These are phyloP conservation scores for Boletus pseudopeckii DNA, from an alignment of 768 basidiomycete species.

Conservation along the genomic window DNA sequence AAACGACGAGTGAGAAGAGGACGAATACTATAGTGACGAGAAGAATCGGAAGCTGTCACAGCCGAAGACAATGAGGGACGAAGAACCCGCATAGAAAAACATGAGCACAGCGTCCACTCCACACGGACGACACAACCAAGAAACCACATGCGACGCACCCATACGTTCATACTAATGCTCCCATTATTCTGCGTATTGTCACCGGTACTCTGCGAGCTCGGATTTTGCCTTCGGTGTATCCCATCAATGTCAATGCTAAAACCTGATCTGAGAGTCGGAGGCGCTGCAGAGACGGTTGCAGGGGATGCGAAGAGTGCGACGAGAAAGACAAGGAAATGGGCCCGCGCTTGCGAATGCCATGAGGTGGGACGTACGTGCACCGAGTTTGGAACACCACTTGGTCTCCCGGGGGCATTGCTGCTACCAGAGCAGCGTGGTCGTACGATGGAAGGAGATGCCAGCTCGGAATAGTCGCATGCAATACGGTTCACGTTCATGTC, in stretches of 20 bases:
- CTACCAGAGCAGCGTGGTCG: slow-evolving; percentile 8
- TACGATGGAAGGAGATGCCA: not conserved
- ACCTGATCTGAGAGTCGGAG: not conserved
- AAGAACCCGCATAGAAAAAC: not conserved
- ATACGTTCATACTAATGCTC: slow-evolving; percentile 19
- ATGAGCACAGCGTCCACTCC: not conserved
- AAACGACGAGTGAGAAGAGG: slow-evolving; percentile 20
- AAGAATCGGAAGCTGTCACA: slow-evolving; percentile 28
- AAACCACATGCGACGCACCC: slow-evolving; percentile 20
- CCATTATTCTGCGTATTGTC: not conserved
- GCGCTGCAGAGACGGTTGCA: slow-evolving; percentile 6
- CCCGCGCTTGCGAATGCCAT: not conserved
- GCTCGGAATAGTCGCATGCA: not conserved
- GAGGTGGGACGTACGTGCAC: not conserved
- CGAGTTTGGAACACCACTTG: not conserved
- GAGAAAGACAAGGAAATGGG: not conserved
- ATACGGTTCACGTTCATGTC: slow-evolving; percentile 1
- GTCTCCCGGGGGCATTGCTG: not conserved
- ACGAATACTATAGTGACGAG: slow-evolving; percentile 20
- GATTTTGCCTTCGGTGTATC: not conserved
- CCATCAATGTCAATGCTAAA: not conserved
- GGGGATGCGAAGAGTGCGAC: slow-evolving; percentile 2
- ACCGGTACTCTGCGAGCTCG: not conserved
- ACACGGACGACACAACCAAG: not conserved
- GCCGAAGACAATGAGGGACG: not conserved